phyloP scores from a whole-genome alignment of 257 asterid species.

The Solanum tarapatanum region DNA sequence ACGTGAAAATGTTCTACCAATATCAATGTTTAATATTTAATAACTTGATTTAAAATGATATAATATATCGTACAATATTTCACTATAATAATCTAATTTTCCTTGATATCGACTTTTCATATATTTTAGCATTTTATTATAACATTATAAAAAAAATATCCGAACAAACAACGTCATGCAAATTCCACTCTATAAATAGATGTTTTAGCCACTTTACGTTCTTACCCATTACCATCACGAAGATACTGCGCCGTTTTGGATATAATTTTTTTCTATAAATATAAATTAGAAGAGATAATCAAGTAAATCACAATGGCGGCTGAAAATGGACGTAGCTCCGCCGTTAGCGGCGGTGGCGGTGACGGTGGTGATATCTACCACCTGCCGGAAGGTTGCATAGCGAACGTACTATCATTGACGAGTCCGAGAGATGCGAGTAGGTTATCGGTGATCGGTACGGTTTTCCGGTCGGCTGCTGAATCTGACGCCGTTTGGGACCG shows the following conservation, averaged over 20 bases:
- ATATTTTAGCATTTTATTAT: no score
- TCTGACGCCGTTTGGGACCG: conserved; percentile 72
- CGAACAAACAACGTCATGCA: rapidly evolving
- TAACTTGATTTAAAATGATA: neutral
- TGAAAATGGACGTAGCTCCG: neutral
- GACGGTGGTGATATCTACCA: conserved; percentile 7
- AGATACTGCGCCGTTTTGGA: neutral
- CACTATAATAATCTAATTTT: no score
- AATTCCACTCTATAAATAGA: neutral
- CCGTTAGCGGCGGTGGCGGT: neutral
- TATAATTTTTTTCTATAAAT: neutral
- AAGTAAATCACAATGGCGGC: conserved; percentile 19
- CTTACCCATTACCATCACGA: neutral
- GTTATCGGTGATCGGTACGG: conserved; percentile 37
- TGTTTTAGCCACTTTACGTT: neutral
- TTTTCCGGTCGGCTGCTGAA: conserved; percentile 51
- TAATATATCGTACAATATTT: neutral
- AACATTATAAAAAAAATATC: no score
- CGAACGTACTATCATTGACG: conserved; percentile 52
- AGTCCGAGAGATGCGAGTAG: conserved; percentile 68
- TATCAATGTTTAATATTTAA: neutral
- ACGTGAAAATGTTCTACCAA: neutral
- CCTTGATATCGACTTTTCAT: no score
- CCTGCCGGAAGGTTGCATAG: conserved; percentile 72
- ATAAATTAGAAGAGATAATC: neutral